Evolutionary conservation across 352 stramenopile genomes (phyloP).

Genomic region (Halophytophthora polymorphica): DNA sequence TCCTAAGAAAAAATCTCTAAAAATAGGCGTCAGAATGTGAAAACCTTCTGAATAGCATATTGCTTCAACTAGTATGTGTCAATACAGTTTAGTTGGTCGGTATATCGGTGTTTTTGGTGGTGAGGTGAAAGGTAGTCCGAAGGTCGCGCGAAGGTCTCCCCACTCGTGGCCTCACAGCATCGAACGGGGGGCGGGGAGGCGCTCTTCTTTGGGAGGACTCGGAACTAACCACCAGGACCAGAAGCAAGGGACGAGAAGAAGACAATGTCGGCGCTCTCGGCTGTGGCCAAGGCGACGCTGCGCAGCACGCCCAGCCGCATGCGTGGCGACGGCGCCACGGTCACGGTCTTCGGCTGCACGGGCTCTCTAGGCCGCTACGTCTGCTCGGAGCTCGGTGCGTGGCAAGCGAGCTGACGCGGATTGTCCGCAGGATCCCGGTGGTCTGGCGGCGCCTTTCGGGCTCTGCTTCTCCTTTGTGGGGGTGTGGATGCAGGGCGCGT

Average conservation of each 20-base stretch:
- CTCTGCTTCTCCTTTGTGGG: neutral
- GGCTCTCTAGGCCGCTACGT: conserved; percentile 96
- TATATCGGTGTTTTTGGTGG: neutral
- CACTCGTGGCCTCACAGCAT: conserved; percentile 16
- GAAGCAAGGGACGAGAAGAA: conserved; percentile 8
- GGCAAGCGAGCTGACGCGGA: neutral
- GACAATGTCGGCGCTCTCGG: conserved; percentile 79
- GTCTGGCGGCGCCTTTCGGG: neutral
- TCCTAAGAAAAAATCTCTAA: too few relatives aligned
- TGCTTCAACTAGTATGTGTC: too few relatives aligned
- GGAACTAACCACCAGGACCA: neutral
- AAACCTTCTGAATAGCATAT: neutral
- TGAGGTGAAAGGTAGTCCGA: neutral
- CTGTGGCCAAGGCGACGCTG: conserved; percentile 69
- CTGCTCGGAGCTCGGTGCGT: conserved; percentile 90
- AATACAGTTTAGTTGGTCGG: too few relatives aligned
- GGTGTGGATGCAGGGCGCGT: neutral
- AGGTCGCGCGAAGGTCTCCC: conserved; percentile 35
- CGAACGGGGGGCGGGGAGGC: conserved; percentile 1
- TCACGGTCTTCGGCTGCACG: conserved; percentile 93
- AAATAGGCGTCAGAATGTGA: neutral
- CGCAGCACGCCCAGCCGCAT: conserved; percentile 74
- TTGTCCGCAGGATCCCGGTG: neutral
- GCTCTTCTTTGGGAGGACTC: conserved; percentile 10
- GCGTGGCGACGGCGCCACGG: conserved; percentile 83